These are phyloP conservation scores for Zygosaccharomyces rouxii DNA, from an alignment of 805 yeast species.

Conservation along the genomic window DNA sequence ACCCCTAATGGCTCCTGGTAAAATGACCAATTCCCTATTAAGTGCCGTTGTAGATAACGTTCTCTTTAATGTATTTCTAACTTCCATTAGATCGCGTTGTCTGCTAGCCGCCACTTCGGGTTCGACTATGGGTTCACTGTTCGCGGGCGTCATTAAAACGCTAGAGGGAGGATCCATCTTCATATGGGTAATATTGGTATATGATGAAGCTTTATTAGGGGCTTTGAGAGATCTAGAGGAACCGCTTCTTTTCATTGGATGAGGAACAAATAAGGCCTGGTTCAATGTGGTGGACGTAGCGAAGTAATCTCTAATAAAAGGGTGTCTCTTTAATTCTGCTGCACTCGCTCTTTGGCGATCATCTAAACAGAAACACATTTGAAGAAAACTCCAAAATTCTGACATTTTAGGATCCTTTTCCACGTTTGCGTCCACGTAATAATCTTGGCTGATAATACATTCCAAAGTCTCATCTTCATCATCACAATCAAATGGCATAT, in stretches of 20 bases:
- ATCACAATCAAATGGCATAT: constrained; percentile 75
- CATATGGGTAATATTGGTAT: constrained; percentile 9
- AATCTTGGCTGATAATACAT: constrained; percentile 58
- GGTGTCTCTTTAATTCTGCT: constrained; percentile 42
- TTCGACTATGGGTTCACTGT: constrained; percentile 1
- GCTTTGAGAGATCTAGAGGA: constrained; percentile 24
- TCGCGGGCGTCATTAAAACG: constrained; percentile 2
- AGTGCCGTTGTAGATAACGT: constrained; percentile 24
- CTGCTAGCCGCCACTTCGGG: constrained; percentile 5
- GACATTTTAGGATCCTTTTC: constrained; percentile 44
- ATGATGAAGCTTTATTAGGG: constrained; percentile 22
- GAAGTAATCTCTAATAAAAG: constrained; percentile 33
- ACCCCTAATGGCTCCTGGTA: constrained; percentile 8
- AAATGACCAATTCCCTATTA: constrained; percentile 7
- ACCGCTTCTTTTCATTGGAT: constrained; percentile 15
- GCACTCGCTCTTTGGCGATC: constrained; percentile 46
- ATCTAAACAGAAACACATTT: constrained; percentile 47
- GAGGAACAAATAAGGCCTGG: constrained; percentile 5
- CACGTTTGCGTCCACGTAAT: constrained; percentile 55
- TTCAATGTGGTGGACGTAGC: constrained; percentile 9
- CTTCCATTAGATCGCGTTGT: constrained; percentile 15
- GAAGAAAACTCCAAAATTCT: constrained; percentile 56
- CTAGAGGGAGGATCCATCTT: constrained; percentile 1
- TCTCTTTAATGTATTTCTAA: constrained; percentile 26
- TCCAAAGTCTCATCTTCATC: constrained; percentile 61